Evolutionary conservation across 805 yeast species (phyloP).

Genomic region (Starmerella kuoi): DNA sequence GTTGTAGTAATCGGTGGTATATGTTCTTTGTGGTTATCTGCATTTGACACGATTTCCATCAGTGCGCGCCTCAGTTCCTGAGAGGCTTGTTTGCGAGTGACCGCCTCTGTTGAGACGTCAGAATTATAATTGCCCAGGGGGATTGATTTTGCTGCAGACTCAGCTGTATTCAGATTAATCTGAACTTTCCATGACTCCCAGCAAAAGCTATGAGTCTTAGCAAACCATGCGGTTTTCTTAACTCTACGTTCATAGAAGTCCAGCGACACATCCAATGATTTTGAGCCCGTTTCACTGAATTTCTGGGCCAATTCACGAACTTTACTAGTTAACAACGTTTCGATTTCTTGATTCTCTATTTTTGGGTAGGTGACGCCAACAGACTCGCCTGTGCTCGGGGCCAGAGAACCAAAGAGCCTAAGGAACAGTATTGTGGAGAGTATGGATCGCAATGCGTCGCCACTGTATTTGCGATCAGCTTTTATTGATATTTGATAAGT

Average conservation of each 20-base stretch:
- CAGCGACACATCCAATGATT: conserved; percentile 7
- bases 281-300: conserved; percentile 18
- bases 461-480: conserved; percentile 39
- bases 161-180: conserved; percentile 34
- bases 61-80: conserved; percentile 34
- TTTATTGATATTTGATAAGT: conserved; percentile 10
- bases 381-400: conserved; percentile 45
- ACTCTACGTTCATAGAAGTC: conserved; percentile 27
- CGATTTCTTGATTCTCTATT: conserved; percentile 17
- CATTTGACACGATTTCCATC: conserved; percentile 38
- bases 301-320: conserved; percentile 8
- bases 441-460: conserved; percentile 46
- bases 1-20: conserved; percentile 63
- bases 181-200: conserved; percentile 67
- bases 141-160: not conserved
- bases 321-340: conserved; percentile 16
- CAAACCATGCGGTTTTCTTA: conserved; percentile 48
- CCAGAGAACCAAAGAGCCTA: conserved; percentile 52
- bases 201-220: conserved; percentile 36
- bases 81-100: conserved; percentile 17
- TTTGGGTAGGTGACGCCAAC: conserved; percentile 41
- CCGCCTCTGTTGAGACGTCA: not conserved
- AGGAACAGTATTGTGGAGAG: conserved; percentile 58
- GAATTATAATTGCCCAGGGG: conserved; percentile 1
- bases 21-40: conserved; percentile 47